Evolutionary conservation across 495 filamentous ascomycete species (phyloP).

Genomic region (Aspergillus sclerotiicarbonarius): DNA sequence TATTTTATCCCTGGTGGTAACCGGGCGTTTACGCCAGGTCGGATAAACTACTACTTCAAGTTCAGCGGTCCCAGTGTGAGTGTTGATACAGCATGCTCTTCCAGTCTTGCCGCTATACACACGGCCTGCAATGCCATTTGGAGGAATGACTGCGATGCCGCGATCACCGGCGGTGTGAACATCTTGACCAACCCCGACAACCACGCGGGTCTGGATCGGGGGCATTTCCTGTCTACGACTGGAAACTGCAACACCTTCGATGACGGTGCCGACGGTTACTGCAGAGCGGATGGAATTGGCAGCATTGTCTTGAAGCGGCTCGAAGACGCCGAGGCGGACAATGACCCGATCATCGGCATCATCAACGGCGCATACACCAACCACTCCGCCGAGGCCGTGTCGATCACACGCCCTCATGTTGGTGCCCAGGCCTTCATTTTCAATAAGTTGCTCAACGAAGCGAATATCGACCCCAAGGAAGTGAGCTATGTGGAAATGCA

Average conservation of each 20-base stretch:
- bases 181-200: slow-evolving; percentile 81
- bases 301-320: slow-evolving; percentile 72
- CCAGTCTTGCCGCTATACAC: slow-evolving; percentile 78
- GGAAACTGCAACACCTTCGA: slow-evolving; percentile 82
- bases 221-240: slow-evolving; percentile 77
- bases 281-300: slow-evolving; percentile 69
- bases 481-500: slow-evolving; percentile 86
- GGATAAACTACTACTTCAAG: slow-evolving; percentile 87
- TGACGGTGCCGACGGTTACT: slow-evolving; percentile 74
- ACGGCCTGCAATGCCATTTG: slow-evolving; percentile 80
- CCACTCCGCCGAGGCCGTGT: slow-evolving; percentile 71
- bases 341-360: slow-evolving; percentile 70
- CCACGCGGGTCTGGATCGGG: slow-evolving; percentile 77
- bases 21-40: slow-evolving; percentile 80
- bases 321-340: slow-evolving; percentile 70
- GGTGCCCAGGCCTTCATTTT: slow-evolving; percentile 72
- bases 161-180: slow-evolving; percentile 79
- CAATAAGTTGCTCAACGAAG: slow-evolving; percentile 62
- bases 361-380: slow-evolving; percentile 69
- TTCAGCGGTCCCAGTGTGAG: slow-evolving; percentile 84
- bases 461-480: slow-evolving; percentile 68
- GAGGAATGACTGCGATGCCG: slow-evolving; percentile 80
- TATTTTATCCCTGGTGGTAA: slow-evolving; percentile 92
- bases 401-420: slow-evolving; percentile 80
- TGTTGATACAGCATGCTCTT: slow-evolving; percentile 89